phyloP scores from a whole-genome alignment of 768 basidiomycete species.

The Russula foetens region DNA sequence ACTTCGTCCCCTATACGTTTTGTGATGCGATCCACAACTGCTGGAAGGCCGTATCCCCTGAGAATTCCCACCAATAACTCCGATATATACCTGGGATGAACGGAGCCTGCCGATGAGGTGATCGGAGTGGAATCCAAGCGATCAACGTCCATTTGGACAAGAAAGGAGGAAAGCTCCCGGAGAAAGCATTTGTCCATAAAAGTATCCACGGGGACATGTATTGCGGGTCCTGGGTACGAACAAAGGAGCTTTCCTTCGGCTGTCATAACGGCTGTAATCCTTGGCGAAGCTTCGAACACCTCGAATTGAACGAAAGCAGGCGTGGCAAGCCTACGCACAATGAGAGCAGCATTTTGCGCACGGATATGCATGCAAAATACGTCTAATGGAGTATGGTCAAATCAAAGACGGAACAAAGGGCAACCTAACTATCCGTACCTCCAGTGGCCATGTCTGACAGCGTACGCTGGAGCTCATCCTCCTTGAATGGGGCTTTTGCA shows the following conservation, averaged over 20 bases:
- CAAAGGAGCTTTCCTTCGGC: constrained; percentile 36
- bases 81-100: background rate
- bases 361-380: constrained; percentile 2
- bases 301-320: constrained; percentile 19
- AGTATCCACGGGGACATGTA: constrained; percentile 27
- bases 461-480: background rate
- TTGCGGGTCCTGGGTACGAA: constrained; percentile 39
- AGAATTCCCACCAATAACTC: background rate
- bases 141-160: constrained; percentile 31
- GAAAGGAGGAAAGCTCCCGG: constrained; percentile 31
- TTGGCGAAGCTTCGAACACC: constrained; percentile 38
- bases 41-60: background rate
- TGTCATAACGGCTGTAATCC: constrained; percentile 30
- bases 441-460: background rate
- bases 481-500: background rate
- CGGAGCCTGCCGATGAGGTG: constrained; percentile 25
- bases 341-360: background rate
- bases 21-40: background rate
- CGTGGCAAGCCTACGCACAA: background rate
- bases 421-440: background rate
- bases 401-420: too few species aligned
- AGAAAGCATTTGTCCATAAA: constrained; percentile 28
- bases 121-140: constrained; percentile 28
- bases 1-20: background rate
- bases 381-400: background rate